A percentile compares a stretch with the other conserved stretches of the same genome.
These are phyloP conservation scores for Babesia gibsoni DNA, from an alignment of 169 alveolate species.

Conservation along the genomic window DNA sequence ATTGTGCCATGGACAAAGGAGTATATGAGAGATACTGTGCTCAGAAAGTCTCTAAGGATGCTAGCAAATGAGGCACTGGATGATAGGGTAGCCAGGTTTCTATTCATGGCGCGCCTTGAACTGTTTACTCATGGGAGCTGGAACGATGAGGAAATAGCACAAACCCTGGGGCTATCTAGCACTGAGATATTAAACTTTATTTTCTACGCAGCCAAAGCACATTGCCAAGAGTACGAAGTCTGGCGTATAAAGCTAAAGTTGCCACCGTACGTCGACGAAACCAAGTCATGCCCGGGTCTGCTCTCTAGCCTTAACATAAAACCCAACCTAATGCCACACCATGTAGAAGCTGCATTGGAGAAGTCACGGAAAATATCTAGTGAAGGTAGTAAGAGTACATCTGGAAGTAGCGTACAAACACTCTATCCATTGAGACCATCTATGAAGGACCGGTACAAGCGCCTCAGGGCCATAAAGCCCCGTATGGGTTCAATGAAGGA, in stretches of 20 bases:
- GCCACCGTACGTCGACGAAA: slow-evolving; percentile 54
- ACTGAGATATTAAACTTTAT: slow-evolving; percentile 28
- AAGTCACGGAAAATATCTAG: neutral
- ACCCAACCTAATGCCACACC: slow-evolving; percentile 15
- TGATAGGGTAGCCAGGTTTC: slow-evolving; percentile 56
- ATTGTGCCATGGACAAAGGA: slow-evolving; percentile 2
- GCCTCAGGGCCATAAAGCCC: slow-evolving; percentile 10
- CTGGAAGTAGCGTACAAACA: neutral
- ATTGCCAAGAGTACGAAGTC: slow-evolving; percentile 40
- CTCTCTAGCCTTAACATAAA: neutral
- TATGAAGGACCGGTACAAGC: neutral
- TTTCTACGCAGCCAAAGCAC: slow-evolving; percentile 22
- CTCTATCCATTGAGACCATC: neutral
- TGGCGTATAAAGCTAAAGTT: slow-evolving; percentile 51
- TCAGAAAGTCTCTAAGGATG: slow-evolving; percentile 14
- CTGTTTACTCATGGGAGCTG: slow-evolving; percentile 16
- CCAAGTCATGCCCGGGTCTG: neutral
- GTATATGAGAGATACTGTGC: neutral
- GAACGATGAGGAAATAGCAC: slow-evolving; percentile 13
- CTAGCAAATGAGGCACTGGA: slow-evolving; percentile 55
- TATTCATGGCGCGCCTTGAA: slow-evolving; percentile 44
- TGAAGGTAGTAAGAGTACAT: neutral
- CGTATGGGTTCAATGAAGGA: slow-evolving; percentile 36
- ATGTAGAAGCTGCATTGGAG: slow-evolving; percentile 12
- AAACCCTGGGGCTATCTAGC: slow-evolving; percentile 18